Percentiles rank a stretch among this genome's conserved stretches.
phyloP scores from a whole-genome alignment of 1,284 basidiomycete genomes.

The Schizophyllum commune region DNA sequence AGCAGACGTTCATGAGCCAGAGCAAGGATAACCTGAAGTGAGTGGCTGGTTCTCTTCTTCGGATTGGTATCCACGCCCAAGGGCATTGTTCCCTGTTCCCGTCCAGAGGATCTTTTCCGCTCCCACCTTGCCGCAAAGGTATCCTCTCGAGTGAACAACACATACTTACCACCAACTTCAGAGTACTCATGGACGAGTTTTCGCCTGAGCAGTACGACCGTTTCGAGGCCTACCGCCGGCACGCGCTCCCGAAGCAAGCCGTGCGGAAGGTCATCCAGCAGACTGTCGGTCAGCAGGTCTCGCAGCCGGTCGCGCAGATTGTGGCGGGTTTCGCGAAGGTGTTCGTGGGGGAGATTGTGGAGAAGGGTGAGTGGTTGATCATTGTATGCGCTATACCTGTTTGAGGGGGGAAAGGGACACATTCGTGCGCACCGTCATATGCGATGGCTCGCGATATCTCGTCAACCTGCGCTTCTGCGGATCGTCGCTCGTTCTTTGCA shows the following conservation, averaged over 20 bases:
- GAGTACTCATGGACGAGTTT: constrained; percentile 84
- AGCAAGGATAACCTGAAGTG: constrained; percentile 80
- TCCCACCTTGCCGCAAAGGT: too few species aligned
- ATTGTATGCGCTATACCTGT: too few species aligned
- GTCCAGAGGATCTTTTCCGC: too few species aligned
- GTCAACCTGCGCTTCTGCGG: too few species aligned
- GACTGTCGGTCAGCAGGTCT: constrained; percentile 74
- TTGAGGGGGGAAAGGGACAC: too few species aligned
- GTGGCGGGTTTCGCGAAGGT: constrained; percentile 87
- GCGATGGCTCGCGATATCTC: too few species aligned
- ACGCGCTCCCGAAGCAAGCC: constrained; percentile 76
- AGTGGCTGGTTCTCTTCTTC: constrained; percentile 16
- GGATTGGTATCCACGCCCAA: too few species aligned
- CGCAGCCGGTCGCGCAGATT: constrained; percentile 80
- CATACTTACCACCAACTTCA: constrained; percentile 20
- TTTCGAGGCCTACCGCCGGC: constrained; percentile 81
- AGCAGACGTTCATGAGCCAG: constrained; percentile 72
- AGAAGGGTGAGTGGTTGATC: constrained; percentile 53
- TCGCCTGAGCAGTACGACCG: constrained; percentile 79
- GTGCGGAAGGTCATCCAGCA: constrained; percentile 85
- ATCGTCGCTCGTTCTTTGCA: too few species aligned
- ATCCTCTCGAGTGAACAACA: background rate
- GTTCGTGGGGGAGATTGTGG: constrained; percentile 88
- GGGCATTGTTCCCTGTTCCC: too few species aligned
- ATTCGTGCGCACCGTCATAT: too few species aligned